Percentiles rank a stretch among this genome's conserved stretches.
Evolutionary conservation across 2,329 filamentous ascomycete genomes (phyloP).

Genomic region (Ascochyta lentis): DNA sequence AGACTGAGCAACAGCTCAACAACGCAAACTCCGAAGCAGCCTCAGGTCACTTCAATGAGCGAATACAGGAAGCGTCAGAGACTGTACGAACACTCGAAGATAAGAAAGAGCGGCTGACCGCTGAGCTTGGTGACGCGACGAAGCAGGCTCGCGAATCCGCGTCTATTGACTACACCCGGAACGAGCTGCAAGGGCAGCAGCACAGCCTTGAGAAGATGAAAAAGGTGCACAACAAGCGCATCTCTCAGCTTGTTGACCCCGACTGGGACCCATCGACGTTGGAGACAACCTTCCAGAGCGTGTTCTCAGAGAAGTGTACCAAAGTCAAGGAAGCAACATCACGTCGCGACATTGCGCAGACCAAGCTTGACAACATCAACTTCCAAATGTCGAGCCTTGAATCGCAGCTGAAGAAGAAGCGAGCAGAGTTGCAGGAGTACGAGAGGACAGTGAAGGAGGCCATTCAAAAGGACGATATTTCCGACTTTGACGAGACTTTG

Average conservation of each 20-base stretch:
- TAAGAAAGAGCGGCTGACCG: conserved; percentile 72
- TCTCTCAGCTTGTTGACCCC: conserved; percentile 68
- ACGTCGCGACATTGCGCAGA: conserved; percentile 71
- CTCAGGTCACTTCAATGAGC: conserved; percentile 71
- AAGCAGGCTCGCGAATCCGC: conserved; percentile 82
- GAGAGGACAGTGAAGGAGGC: conserved; percentile 68
- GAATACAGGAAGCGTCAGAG: conserved; percentile 70
- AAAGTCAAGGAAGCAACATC: conserved; percentile 70
- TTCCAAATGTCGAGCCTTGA: conserved; percentile 72
- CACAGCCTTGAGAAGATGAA: conserved; percentile 78
- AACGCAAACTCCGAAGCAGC: conserved; percentile 69
- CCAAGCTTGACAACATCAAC: conserved; percentile 78
- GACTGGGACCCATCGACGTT: conserved; percentile 74
- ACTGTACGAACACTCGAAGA: conserved; percentile 74
- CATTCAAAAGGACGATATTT: conserved; percentile 42
- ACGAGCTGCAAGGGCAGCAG: conserved; percentile 76
- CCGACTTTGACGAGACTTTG: conserved; percentile 60
- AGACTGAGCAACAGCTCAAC: conserved; percentile 69
- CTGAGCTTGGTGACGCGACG: conserved; percentile 84
- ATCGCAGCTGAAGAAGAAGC: conserved; percentile 69
- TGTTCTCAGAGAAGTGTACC: conserved; percentile 64
- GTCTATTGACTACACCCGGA: conserved; percentile 81
- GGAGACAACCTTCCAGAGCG: conserved; percentile 72
- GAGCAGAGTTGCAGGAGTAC: conserved; percentile 66
- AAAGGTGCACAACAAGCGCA: conserved; percentile 74